phyloP scores from a whole-genome alignment of 768 basidiomycete genomes.

The Podaxis rugospora region DNA sequence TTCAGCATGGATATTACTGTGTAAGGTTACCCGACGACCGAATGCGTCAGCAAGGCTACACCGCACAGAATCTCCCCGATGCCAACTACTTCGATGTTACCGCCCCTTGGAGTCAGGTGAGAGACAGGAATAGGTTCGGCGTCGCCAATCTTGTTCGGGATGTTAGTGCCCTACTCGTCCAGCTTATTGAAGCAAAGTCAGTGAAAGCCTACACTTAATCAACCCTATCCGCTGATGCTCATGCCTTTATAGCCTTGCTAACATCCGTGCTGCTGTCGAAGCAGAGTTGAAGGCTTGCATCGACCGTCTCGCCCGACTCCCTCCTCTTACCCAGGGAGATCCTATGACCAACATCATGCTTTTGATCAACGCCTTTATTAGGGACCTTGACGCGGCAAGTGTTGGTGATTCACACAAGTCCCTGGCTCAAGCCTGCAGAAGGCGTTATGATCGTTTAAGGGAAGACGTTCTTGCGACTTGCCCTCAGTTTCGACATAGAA shows the following conservation, averaged over 20 bases:
- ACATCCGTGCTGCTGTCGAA: constrained; percentile 34
- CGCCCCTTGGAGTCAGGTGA: constrained; percentile 49
- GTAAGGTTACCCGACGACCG: constrained; percentile 61
- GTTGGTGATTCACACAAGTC: constrained; percentile 10
- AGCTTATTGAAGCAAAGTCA: constrained; percentile 50
- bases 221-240: not conserved
- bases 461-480: constrained; percentile 2
- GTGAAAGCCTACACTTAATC: constrained; percentile 14
- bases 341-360: constrained; percentile 42
- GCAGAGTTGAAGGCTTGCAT: constrained; percentile 31
- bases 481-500: constrained; percentile 2
- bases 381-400: constrained; percentile 16
- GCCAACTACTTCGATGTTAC: constrained; percentile 41
- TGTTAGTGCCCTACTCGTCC: constrained; percentile 48
- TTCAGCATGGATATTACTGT: constrained; percentile 61
- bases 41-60: constrained; percentile 36
- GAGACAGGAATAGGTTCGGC: constrained; percentile 47
- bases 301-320: constrained; percentile 33
- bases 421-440: constrained; percentile 7
- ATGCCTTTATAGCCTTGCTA: constrained; percentile 38
- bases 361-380: constrained; percentile 41
- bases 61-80: constrained; percentile 36
- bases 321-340: constrained; percentile 32
- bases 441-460: constrained; percentile 1
- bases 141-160: constrained; percentile 47